Percentiles rank a stretch among this genome's conserved stretches.
Conservation (phyloP, 2,329 filamentous ascomycete species). For the Botryosphaeria dothidea region DNA sequence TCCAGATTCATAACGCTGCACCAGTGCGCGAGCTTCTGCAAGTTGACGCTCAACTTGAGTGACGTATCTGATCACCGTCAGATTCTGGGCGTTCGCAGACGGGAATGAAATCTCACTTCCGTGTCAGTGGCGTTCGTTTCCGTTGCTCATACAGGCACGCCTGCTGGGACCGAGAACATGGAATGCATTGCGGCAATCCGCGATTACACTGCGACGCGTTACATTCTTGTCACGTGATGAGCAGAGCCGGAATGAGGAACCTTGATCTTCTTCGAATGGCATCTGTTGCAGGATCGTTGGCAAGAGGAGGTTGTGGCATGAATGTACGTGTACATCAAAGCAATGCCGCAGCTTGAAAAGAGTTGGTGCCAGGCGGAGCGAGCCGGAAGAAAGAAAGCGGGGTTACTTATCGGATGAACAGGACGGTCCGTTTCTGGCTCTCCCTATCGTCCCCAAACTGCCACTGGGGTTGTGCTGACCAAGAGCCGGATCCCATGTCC, state of each 20-base stretch:
- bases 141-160: conserved; percentile 6
- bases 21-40: conserved; percentile 1
- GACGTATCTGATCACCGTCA: too few species aligned
- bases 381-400: background rate
- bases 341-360: too few species aligned
- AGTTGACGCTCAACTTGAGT: conserved; percentile 15
- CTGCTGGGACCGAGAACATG: background rate
- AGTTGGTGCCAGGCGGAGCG: background rate
- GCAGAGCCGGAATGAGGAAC: background rate
- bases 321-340: background rate
- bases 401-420: background rate
- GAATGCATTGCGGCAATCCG: background rate
- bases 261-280: conserved; percentile 16
- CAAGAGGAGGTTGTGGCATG: background rate
- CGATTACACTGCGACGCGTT: background rate
- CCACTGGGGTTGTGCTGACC: too few species aligned
- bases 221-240: background rate
- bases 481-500: too few species aligned
- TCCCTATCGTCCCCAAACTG: too few species aligned
- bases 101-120: background rate
- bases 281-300: conserved; percentile 15
- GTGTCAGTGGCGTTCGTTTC: background rate
- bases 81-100: background rate
- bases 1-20: background rate
- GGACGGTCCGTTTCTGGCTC: background rate